Base-by-base conservation (phyloP, 768 basidiomycete genomes). In the Multifurca ochricompacta region DNA sequence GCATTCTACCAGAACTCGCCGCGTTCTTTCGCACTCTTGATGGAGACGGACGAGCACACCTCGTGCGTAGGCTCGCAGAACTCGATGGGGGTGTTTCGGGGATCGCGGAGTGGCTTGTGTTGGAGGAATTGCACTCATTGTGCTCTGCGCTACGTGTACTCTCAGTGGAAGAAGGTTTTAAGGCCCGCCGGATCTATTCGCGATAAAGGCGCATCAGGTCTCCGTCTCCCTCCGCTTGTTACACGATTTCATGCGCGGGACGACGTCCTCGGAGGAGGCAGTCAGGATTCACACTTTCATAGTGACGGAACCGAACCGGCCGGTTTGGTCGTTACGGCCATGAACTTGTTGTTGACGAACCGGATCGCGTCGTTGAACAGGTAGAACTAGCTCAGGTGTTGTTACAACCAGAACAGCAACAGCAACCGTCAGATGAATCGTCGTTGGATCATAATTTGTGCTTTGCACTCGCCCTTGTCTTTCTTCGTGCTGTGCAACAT, bases 51-150 rank as follows among this genome's bases (percentile, higher is more conserved):
- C 47, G 52, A 18, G 68, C 74, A 2, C 71, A 74, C 35, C 64
- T 89, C 23, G 63, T 88, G 25, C 68, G 74, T 43, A 74, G 80
- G 5, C 71, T 90, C 3, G 70, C 77, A 19, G 70, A 66, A 16
- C 66, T 89, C 13, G 88, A 91, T 58, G 66, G 71, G 5, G 80
- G 78, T 2, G 65, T 72, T 23, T 67, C 77, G 19, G 81, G 80
- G 3, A 67, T 85, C 2, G 83, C 79, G 16, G 82, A 85, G 55
- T 91, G 86, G 85, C 62, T 90, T 23, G 61, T 91, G 8, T 62
- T 68, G n/a, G 79, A 84, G 58, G 83, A 86, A 56, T 61, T 85
- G 54, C 80, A 78, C 64, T 68, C 73, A n/a, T 67, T 85, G 82
- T 60, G 83, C 84, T 58, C 62, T 81, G 57, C 80, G 77, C 64